Evolutionary conservation across 208 protist genomes (phyloP), one percentile per base, ranked within the genome.

Genomic region (Acanthamoeba healyi): DNA sequence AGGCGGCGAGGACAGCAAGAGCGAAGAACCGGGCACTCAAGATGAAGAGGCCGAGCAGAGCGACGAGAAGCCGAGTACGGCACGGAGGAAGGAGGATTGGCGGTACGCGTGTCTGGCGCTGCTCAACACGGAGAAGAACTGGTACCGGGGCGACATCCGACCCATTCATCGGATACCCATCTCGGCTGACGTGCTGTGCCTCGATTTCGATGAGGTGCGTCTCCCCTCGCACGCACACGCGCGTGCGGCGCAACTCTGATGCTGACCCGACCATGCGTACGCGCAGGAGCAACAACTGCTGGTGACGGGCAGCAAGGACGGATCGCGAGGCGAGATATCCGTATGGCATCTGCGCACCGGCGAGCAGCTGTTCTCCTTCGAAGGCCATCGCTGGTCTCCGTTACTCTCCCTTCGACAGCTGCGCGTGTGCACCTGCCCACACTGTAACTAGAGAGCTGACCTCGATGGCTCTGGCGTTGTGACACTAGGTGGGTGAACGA

Each of bases 341-440:
- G 34, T 82, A 10, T 51, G 72, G 42, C 34, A 82, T 38, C 42
- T 82, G 38, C 38, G 40, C 40, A 54, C 72, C 6, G 72, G 72
- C 72, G n/a, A 82, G 29, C 72, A 12, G 5, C 34, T 82, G 19
- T 51, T 82, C 19, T 44, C 72, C 22, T 82, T 82, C n/a, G 72
- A 82, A 24, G 72, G 72, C 72, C 72, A 82, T 51, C 72, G 72
- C 26, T 82, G 72, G 72, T 79, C n/a, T n/a, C n/a, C n/a, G n/a
- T n/a, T n/a, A n/a, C n/a, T n/a, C n/a, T n/a, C n/a, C n/a, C n/a
- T n/a, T n/a, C n/a, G n/a, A n/a, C n/a, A n/a, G n/a, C n/a, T n/a
- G n/a, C n/a, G n/a, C n/a, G n/a, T n/a, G n/a, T n/a, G n/a, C n/a
- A n/a, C n/a, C n/a, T n/a, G n/a, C n/a, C n/a, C n/a, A n/a, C n/a